A percentile compares a stretch with the other conserved stretches of the same genome.
These are phyloP conservation scores for Lachancea kluyveri DNA, from an alignment of 805 yeast genomes.

Conservation along the genomic window DNA sequence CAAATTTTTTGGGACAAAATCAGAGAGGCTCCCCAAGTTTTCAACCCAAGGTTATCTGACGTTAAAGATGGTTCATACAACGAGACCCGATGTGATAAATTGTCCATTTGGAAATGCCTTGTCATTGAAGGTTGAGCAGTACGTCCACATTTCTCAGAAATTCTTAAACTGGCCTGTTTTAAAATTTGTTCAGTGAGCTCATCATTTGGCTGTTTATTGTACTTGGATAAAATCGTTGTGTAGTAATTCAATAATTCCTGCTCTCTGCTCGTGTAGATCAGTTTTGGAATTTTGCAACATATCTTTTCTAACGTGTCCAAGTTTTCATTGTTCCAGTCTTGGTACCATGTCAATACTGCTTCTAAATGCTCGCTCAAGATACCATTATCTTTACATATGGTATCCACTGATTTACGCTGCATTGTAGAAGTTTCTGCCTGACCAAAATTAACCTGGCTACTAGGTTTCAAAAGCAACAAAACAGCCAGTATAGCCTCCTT, in stretches of 20 bases:
- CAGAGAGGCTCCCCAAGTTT: constrained; percentile 94
- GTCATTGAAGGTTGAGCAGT: constrained; percentile 71
- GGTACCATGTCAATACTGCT: constrained; percentile 41
- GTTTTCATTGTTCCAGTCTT: constrained; percentile 28
- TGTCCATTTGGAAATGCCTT: constrained; percentile 48
- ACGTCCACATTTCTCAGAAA: constrained; percentile 80
- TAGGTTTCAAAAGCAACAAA: constrained; percentile 43
- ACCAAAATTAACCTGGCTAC: constrained; percentile 46
- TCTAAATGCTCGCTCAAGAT: constrained; percentile 26
- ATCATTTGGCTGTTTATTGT: constrained; percentile 6
- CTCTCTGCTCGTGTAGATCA: constrained; percentile 42
- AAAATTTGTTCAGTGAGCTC: constrained; percentile 44
- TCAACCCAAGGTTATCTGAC: constrained; percentile 79
- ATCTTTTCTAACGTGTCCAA: constrained; percentile 22
- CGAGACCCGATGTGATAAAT: constrained; percentile 25
- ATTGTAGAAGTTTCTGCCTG: constrained; percentile 9
- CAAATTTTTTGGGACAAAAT: constrained; percentile 54
- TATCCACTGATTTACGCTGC: constrained; percentile 8
- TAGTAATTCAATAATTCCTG: constrained; percentile 36
- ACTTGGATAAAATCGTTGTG: constrained; percentile 38
- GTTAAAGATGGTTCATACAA: constrained; percentile 83
- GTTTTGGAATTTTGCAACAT: constrained; percentile 25
- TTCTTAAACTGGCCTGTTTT: constrained; percentile 52
- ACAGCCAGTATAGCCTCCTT: constrained; percentile 37
- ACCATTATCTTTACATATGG: constrained; percentile 31